Evolutionary conservation across 2,329 filamentous ascomycete genomes (phyloP).

Genomic region (Hypoxylon sp.): DNA sequence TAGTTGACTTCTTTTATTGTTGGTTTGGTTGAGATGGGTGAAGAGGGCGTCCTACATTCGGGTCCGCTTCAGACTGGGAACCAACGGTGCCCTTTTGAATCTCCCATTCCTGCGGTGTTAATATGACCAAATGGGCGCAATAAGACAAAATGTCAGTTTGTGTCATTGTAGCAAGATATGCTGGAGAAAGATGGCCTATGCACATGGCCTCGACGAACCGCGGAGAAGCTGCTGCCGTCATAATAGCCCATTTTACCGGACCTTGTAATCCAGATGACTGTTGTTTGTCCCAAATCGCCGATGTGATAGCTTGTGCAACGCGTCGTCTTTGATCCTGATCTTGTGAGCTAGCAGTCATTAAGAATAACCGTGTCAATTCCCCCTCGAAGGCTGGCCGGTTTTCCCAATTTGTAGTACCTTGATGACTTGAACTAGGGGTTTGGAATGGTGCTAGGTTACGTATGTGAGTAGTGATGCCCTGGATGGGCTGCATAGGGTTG

Average conservation of each 20-base stretch:
- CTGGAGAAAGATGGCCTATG: conserved; percentile 35
- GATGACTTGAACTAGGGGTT: neutral
- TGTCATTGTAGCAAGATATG: conserved; percentile 42
- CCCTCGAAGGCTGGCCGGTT: conserved; percentile 40
- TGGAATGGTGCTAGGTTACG: neutral
- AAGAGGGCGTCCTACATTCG: conserved; percentile 47
- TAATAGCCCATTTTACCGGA: conserved; percentile 41
- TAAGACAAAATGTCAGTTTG: conserved; percentile 25
- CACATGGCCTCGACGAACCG: conserved; percentile 49
- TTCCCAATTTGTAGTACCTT: conserved; percentile 16
- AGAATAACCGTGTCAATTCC: conserved; percentile 44
- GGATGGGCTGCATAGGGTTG: conserved; percentile 11
- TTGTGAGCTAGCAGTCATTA: conserved; percentile 9
- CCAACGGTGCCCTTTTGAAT: conserved; percentile 9
- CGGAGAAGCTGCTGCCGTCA: conserved; percentile 34
- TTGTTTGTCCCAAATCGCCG: conserved; percentile 34
- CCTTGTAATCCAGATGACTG: conserved; percentile 18
- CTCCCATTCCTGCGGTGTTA: conserved; percentile 40
- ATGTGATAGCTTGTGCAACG: conserved; percentile 33
- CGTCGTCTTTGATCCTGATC: conserved; percentile 23
- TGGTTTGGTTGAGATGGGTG: conserved; percentile 13
- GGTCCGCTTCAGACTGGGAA: conserved; percentile 28
- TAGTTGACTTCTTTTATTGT: conserved; percentile 34
- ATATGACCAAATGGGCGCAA: conserved; percentile 22
- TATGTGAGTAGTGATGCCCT: conserved; percentile 37